Conservation (phyloP, 129 eudicot genomes). For the Pittosporum tobira region DNA sequence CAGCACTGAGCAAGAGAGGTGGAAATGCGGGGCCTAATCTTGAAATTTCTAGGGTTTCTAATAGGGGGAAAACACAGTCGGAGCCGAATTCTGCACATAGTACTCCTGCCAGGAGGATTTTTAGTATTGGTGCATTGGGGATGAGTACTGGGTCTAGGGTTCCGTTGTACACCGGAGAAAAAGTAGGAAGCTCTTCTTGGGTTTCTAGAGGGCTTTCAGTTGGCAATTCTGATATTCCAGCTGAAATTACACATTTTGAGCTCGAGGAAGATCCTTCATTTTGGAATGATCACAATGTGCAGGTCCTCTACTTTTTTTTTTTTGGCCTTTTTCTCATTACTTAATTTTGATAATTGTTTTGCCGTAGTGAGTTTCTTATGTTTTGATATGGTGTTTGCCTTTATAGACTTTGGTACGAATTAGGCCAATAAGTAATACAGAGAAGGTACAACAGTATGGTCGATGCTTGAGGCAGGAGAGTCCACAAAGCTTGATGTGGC, state of each 20-base stretch:
- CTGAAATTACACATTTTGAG: constrained; percentile 57
- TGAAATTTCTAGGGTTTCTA: constrained; percentile 18
- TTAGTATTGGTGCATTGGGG: constrained; percentile 30
- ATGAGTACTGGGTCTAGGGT: constrained; percentile 33
- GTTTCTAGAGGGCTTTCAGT: constrained; percentile 38
- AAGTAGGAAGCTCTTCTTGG: constrained; percentile 39
- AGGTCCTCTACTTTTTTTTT: constrained; percentile 36
- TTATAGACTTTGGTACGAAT: constrained; percentile 67
- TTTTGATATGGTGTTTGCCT: constrained; percentile 1
- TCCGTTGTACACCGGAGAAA: constrained; percentile 27
- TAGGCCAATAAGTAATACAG: constrained; percentile 57
- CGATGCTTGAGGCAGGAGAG: constrained; percentile 84
- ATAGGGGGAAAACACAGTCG: constrained; percentile 14
- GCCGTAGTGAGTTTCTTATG: constrained; percentile 6
- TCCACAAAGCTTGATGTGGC: constrained; percentile 63
- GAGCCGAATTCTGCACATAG: constrained; percentile 43
- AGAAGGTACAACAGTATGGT: constrained; percentile 55
- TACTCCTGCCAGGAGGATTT: constrained; percentile 51
- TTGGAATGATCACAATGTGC: constrained; percentile 93
- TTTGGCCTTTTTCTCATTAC: no score
- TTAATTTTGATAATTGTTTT: neutral
- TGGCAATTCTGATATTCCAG: constrained; percentile 21
- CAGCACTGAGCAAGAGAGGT: constrained; percentile 8
- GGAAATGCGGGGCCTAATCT: neutral
- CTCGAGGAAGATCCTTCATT: constrained; percentile 59